Evolutionary conservation across 495 filamentous ascomycete genomes (phyloP), one percentile per base, ranked within the genome.

Genomic region (Penicillium malachiteum): DNA sequence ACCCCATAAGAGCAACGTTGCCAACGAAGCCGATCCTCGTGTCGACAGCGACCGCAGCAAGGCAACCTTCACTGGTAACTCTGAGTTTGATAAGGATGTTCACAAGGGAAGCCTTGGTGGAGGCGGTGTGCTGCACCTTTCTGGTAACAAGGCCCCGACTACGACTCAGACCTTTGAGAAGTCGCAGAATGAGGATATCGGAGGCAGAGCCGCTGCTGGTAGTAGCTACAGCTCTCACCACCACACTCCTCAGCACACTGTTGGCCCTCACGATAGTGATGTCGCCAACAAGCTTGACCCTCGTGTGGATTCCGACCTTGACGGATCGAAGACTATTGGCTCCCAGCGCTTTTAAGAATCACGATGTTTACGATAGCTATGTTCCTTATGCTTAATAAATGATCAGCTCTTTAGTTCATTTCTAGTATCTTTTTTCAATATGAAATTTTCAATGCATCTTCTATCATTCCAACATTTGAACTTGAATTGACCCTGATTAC

Each of bases 261-360:
- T 46, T 34, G 62, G 62, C 49, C 78, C 72, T 5, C 77, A 75
- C 70, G 61, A 59, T 49, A 81, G 75, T 48, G 74, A 79, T 59
- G 18, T 83, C 12, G 71, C 78, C 49, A 87, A 87, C 71, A 82
- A 83, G 63, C 58, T 62, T 44, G 81, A 83, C 60, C 71, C 71
- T 8, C 69, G 69, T 14, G 69, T 70, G 9, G 60, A 71, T 48
- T 64, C 61, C n/a, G 57, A 64, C 30, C 52, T 56, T 41, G 58
- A 60, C 50, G 58, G 55, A 2, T 60, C 61, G 12, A 58, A 55
- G 42, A 61, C 57, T 26, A 12, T 61, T 53, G 57, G 61, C 5
- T 46, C 47, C 9, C 61, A 64, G 51, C 61, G 61, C 14, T 33
- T 32, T 32, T 10, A 33, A 50, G 39, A 12, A 51, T 39, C 37